These are phyloP conservation scores for Cercis canadensis DNA, from an alignment of 306 rosid genomes.

Conservation along the genomic window DNA sequence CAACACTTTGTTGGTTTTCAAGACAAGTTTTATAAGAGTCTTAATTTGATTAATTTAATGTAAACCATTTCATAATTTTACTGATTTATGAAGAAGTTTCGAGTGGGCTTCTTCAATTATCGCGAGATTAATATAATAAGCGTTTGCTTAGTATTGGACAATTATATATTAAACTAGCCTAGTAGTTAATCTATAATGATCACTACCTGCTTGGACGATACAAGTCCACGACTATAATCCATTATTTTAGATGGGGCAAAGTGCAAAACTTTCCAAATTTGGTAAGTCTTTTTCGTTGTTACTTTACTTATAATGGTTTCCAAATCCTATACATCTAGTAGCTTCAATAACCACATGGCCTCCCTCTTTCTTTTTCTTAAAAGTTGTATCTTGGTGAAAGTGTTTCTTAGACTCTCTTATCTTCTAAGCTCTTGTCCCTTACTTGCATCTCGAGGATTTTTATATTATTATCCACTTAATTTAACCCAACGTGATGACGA, in stretches of 20 bases:
- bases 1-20: no score
- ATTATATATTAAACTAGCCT: constrained; percentile 38
- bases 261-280: constrained; percentile 54
- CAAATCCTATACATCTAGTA: constrained; percentile 61
- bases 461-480: no score
- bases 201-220: constrained; percentile 50
- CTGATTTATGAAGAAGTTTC: constrained; percentile 26
- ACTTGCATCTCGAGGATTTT: constrained; percentile 71
- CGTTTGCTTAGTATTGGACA: constrained; percentile 46
- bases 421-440: no score
- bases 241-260: constrained; percentile 20
- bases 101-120: constrained; percentile 35
- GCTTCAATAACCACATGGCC: constrained; percentile 72
- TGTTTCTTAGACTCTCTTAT: constrained; percentile 41
- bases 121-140: constrained; percentile 42
- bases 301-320: constrained; percentile 36
- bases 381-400: constrained; percentile 62
- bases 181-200: constrained; percentile 67
- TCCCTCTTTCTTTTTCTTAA: constrained; percentile 34
- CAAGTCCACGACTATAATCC: constrained; percentile 51
- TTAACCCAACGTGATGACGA: no score
- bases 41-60: constrained; percentile 48
- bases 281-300: constrained; percentile 38
- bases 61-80: constrained; percentile 11
- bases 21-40: constrained; percentile 41